phyloP scores from a whole-genome alignment of 2,329 filamentous ascomycete species.

The Scolecobasidium constrictum region DNA sequence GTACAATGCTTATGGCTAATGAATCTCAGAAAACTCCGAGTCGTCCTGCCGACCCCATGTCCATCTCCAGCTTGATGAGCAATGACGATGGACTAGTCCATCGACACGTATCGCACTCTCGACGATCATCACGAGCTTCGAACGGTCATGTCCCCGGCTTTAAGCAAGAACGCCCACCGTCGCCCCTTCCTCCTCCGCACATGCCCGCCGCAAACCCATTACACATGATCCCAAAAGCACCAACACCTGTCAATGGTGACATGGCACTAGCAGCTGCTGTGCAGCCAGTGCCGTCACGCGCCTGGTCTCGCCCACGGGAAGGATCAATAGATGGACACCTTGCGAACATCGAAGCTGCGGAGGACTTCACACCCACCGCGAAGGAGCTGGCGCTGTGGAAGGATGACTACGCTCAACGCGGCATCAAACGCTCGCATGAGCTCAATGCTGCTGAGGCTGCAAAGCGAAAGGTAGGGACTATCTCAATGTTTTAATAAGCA shows the following conservation, averaged over 20 bases:
- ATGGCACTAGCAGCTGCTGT: background rate
- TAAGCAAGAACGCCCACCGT: constrained; percentile 22
- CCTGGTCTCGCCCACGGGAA: constrained; percentile 46
- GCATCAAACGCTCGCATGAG: constrained; percentile 58
- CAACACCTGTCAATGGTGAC: constrained; percentile 6
- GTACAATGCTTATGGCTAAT: too few relatives aligned
- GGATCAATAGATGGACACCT: constrained; percentile 61
- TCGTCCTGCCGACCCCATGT: constrained; percentile 79
- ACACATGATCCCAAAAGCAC: constrained; percentile 1
- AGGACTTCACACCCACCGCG: constrained; percentile 46
- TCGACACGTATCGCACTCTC: constrained; percentile 9
- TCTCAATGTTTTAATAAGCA: too few relatives aligned
- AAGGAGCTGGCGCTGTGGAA: constrained; percentile 34
- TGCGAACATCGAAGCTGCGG: constrained; percentile 44
- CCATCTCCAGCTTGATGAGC: constrained; percentile 86
- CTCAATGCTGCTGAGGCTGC: constrained; percentile 51
- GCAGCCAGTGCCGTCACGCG: background rate
- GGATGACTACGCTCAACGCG: constrained; percentile 42
- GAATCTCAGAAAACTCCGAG: constrained; percentile 49
- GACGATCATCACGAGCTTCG: constrained; percentile 1
- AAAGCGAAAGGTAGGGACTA: constrained; percentile 49
- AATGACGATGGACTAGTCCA: constrained; percentile 50
- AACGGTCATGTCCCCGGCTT: constrained; percentile 20
- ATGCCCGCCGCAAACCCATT: background rate
- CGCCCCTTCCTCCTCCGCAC: constrained; percentile 13